Base-by-base conservation (phyloP, 306 rosid species). In the Arachis hypogaea region DNA sequence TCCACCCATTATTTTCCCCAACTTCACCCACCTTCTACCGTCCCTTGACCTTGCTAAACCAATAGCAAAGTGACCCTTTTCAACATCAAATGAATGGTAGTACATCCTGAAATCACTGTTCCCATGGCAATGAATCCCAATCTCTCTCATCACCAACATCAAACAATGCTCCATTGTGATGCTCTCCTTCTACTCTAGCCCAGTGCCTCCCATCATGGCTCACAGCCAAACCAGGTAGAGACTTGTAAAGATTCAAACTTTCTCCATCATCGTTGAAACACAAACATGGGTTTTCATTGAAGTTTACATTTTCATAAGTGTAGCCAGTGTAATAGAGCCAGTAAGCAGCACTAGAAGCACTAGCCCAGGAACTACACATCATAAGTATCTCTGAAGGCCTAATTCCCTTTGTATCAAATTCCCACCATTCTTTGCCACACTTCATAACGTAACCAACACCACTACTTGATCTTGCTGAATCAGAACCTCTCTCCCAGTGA, bases 141-240 rank as follows among this genome's bases (percentile, higher is more conserved):
- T 92, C 93, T 62, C 72, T 79, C 11, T 78, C 88, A 56, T 68
- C 10, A 2, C 97, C 96, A 22, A 92, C 92, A 80, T 86, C 93
- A 73, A 92, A 69, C 49, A 92, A 68, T 63, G 96, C 93, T 41
- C 96, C 98, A 79, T 89, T 89, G 33, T 88, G 93, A 80, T 92
- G 96, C 66, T 88, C 92, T 9, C 93, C 93, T 81, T 89, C 97
- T 78, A 92, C 86, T 81, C 96, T 89, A 73, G 96, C 96, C 97
- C 93, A 92, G 62, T 92, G 82, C 79, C 92, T 84, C 68, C 97
- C 93, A 74, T 89, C 97, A 80, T 87, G 93, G 76, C 97, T 92
- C 7, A 87, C 84, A 59, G 96, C 93, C 77, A 92, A 86, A 57
- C 96, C 96, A 16, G 92, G 93, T 72, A 92, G 61, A 10, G 89